Base-by-base conservation (phyloP, 108 stramenopile species). In the Nitzschia sp. region DNA sequence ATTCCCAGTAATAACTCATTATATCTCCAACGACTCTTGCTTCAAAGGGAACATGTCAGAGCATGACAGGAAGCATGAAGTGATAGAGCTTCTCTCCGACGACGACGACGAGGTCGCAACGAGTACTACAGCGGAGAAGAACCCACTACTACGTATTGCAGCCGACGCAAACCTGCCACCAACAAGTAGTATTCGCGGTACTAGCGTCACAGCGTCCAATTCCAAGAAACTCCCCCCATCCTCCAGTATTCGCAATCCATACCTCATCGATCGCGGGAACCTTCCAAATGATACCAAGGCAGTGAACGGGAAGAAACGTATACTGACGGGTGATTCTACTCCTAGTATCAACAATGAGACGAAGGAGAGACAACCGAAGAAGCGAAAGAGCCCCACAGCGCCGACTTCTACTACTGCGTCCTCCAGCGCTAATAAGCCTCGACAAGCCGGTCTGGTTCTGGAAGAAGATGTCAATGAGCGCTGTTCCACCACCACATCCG, bases 401-500 rank as follows among this genome's bases (percentile, higher is more conserved):
- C n/a, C n/a, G n/a, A n/a, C n/a, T n/a, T n/a, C n/a, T n/a, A n/a
- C n/a, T n/a, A n/a, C n/a, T n/a, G 13, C 13, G 13, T 41, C 38
- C 6, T 41, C 38, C 38, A 41, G 38, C 38, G 38, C 9, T 13
- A 41, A 6, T 13, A 6, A 6, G 9, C 48, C 48, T 5, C 48
- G 48, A 15, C 72, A 73, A 46, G 64, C 72, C 4, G 72, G 64
- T 23, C 45, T 72, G 8, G 71, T 72, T 21, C 34, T 63, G 38
- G 71, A 63, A 11, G 71, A 72, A 45, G 71, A 72, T 56, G 34
- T 72, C 50, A 28, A 41, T 45, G 54, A 45, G 30, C 33, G 54
- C 16, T 30, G 27, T 30, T 17, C 64, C n/a, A 19, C 44, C 15
- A 8, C 4, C 2, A 47, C 17, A 50, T 35, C 22, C 15, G 36